Percentiles rank a stretch among this genome's conserved stretches.
These are phyloP conservation scores for Wallacemonas sp. DNA, from an alignment of 208 protist species.

Conservation along the genomic window DNA sequence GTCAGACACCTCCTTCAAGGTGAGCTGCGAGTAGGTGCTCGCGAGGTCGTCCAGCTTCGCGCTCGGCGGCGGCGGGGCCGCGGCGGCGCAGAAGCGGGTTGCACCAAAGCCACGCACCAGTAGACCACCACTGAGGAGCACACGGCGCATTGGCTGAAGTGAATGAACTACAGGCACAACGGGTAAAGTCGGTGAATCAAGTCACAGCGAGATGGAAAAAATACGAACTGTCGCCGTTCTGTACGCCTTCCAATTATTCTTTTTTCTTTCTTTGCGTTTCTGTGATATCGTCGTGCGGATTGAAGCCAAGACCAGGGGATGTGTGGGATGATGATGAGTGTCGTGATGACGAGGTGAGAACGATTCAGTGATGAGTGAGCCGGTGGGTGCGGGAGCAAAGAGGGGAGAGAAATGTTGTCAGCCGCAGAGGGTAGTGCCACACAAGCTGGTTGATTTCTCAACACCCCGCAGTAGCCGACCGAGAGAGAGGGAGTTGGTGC, in stretches of 20 bases:
- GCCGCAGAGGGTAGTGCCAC: too few relatives aligned
- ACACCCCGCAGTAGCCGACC: too few relatives aligned
- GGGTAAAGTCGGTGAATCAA: not conserved
- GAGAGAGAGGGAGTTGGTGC: too few relatives aligned
- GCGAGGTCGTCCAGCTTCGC: constrained; percentile 79
- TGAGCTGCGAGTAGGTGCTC: constrained; percentile 77
- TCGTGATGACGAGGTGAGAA: too few relatives aligned
- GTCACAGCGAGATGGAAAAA: not conserved
- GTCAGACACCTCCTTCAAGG: constrained; percentile 81
- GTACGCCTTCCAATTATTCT: not conserved
- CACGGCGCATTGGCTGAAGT: constrained; percentile 33
- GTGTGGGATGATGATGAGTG: too few relatives aligned
- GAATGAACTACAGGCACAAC: not conserved
- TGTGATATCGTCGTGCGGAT: too few relatives aligned
- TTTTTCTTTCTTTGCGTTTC: not conserved
- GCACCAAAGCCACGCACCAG: constrained; percentile 13
- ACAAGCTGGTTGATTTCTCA: too few relatives aligned
- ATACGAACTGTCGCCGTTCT: not conserved
- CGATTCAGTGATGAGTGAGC: too few relatives aligned
- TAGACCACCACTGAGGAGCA: constrained; percentile 16
- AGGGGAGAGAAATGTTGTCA: too few relatives aligned
- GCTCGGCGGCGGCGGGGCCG: constrained; percentile 22
- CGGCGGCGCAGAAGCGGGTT: constrained; percentile 30
- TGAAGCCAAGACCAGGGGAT: too few relatives aligned
- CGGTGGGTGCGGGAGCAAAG: too few relatives aligned